Evolutionary conservation across 1,284 basidiomycete genomes (phyloP).

Genomic region (Puccinia horiana): DNA sequence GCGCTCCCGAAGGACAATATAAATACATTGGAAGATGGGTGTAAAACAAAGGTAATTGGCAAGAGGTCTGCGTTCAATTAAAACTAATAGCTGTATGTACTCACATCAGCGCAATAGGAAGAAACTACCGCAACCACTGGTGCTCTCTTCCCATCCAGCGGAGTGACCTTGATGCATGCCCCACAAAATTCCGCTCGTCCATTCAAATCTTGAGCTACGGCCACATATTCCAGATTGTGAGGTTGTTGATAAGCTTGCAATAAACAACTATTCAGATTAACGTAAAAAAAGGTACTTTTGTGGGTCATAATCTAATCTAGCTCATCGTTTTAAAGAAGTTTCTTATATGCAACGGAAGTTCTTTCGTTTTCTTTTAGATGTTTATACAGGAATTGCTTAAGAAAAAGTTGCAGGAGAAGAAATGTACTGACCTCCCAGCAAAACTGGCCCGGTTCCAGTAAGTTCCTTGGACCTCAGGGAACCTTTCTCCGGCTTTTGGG

Average conservation of each 20-base stretch:
- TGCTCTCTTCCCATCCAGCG: not conserved
- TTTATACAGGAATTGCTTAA: too few species aligned
- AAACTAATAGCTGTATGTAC: not conserved
- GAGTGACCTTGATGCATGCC: conserved; percentile 23
- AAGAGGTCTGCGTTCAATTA: not conserved
- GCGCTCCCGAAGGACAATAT: conserved; percentile 10
- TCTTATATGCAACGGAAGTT: not conserved
- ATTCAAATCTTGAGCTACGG: conserved; percentile 17
- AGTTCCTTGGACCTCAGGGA: conserved; percentile 23
- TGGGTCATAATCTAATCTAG: too few species aligned
- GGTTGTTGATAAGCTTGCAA: conserved; percentile 36
- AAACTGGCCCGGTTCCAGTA: conserved; percentile 32
- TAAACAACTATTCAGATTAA: conserved; percentile 26
- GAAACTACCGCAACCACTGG: conserved; percentile 23
- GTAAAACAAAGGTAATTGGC: not conserved
- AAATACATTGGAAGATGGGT: not conserved
- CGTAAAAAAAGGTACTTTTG: not conserved
- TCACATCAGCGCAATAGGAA: conserved; percentile 31
- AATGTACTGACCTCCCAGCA: conserved; percentile 18
- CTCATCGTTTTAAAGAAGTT: too few species aligned
- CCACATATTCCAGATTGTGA: not conserved
- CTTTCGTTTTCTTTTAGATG: too few species aligned
- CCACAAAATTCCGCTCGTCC: conserved; percentile 23
- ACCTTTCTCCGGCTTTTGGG: not conserved
- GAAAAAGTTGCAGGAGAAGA: not conserved